Conservation (phyloP, 768 basidiomycete genomes). For the Tylopilus sp. region DNA sequence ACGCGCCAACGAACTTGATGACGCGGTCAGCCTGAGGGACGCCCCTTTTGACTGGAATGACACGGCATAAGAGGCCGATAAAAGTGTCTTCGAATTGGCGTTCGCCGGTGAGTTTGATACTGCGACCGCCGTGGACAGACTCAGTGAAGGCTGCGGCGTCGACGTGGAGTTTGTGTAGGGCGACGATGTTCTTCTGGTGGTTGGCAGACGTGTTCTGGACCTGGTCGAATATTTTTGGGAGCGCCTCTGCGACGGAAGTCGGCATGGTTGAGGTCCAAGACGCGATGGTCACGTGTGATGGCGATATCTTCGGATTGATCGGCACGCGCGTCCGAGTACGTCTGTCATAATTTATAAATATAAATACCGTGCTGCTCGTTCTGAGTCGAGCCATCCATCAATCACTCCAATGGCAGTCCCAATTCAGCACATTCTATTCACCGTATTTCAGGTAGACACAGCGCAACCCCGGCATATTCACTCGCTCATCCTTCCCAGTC, state of each 20-base stretch:
- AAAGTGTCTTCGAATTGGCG: constrained; percentile 69
- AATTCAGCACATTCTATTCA: constrained; percentile 19
- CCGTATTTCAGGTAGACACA: constrained; percentile 28
- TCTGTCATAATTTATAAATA: no score
- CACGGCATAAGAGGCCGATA: constrained; percentile 52
- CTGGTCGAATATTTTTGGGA: constrained; percentile 69
- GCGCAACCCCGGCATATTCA: no score
- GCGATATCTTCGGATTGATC: no score
- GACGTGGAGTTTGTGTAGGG: constrained; percentile 73
- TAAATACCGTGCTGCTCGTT: no score
- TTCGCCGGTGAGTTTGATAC: constrained; percentile 67
- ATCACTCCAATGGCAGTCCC: constrained; percentile 14
- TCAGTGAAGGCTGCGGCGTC: constrained; percentile 57
- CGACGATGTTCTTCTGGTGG: constrained; percentile 87
- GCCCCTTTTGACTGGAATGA: constrained; percentile 79
- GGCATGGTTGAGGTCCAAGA: constrained; percentile 12
- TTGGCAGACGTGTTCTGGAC: constrained; percentile 70
- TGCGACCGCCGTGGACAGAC: constrained; percentile 43
- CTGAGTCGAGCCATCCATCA: no score
- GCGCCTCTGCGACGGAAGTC: constrained; percentile 1
- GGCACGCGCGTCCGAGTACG: no score
- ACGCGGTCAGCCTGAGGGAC: constrained; percentile 67
- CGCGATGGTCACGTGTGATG: constrained; percentile 22
- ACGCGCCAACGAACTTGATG: constrained; percentile 79
- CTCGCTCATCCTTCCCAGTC: constrained; percentile 45